Base-by-base conservation (phyloP, 139 green algal genomes). In the Coccomyxa sp. region DNA sequence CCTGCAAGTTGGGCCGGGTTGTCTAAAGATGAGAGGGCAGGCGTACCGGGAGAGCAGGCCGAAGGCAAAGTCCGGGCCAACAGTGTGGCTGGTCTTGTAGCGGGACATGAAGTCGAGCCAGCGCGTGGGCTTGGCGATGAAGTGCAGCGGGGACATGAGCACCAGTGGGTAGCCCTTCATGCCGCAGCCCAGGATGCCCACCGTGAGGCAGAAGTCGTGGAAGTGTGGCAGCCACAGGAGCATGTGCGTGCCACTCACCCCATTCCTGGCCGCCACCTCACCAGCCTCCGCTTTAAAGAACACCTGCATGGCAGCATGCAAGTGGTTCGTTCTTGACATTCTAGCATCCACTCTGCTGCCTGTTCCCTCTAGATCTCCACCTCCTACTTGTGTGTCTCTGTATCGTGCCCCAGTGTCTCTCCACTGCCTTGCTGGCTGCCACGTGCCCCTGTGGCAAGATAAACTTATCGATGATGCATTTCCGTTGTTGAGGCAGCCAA, bases 121-220 rank as follows among this genome's bases (percentile, higher is more conserved):
- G 28, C 76, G 38, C 16, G 86, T 58, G 3, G 86, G 86, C 28
- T 87, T 59, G 13, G 31, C 38, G 0, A 87, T 57, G 58, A 89
- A 89, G 58, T 78, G 63, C 27, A 88, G 60, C 13, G 86, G 86
- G 58, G 58, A 83, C 76, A 80, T 80, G 30, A 80, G 71, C 71
- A 77, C 71, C 14, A 77, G 71, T 12, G 71, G 71, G 71, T 77
- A 32, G 27, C 71, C 71, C 71, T 77, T 77, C 25, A 77, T 77
- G 71, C 71, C 71, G n/a, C 71, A 77, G 10, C 71, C 71, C 25
- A 77, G 25, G 76, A 80, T 63, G 16, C 30, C 76, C 28, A 85
- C 71, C 23, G 67, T 82, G 14, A 92, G 85, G 30, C 87, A 86
- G 82, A 89, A 82, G 81, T 92, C 89, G 59, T 92, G 89, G 83